Percentiles rank a stretch among this genome's conserved stretches.
These are phyloP conservation scores for Pseudozyma sp. DNA, from an alignment of 1,284 basidiomycete species.

Conservation along the genomic window DNA sequence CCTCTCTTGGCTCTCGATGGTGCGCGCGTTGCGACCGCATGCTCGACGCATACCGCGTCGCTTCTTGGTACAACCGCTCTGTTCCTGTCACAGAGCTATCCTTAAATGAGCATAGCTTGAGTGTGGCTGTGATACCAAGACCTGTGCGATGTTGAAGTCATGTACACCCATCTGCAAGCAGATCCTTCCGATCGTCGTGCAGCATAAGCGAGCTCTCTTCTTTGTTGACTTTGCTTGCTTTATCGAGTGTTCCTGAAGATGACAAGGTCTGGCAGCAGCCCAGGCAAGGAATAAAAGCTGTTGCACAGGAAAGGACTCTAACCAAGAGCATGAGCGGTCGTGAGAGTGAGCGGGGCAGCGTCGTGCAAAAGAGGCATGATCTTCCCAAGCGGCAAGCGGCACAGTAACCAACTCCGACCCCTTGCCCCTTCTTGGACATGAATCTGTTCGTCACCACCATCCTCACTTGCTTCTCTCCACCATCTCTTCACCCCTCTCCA, in stretches of 20 bases:
- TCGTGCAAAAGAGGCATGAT: background rate
- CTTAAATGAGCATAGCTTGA: background rate
- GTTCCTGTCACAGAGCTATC: background rate
- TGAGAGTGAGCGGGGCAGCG: background rate
- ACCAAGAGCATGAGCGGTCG: background rate
- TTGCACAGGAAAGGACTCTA: background rate
- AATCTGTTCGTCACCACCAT: slow-evolving; percentile 4
- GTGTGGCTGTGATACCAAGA: background rate
- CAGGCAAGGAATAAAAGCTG: background rate
- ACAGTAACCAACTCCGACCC: slow-evolving; percentile 9
- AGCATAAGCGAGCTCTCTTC: slow-evolving; percentile 30
- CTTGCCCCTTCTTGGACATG: background rate
- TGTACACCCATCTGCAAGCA: background rate
- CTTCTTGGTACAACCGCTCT: background rate
- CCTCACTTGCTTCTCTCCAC: slow-evolving; percentile 8
- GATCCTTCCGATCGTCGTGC: slow-evolving; percentile 28
- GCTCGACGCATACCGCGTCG: slow-evolving; percentile 19
- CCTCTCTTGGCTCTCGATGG: background rate
- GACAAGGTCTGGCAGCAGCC: background rate
- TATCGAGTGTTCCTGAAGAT: slow-evolving; percentile 12
- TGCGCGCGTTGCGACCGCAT: slow-evolving; percentile 34
- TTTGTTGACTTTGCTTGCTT: background rate
- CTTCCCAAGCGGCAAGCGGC: background rate
- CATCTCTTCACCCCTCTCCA: background rate
- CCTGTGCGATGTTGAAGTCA: background rate